These are phyloP conservation scores for Fusarium sp. DNA, from an alignment of 2,329 filamentous ascomycete genomes.

Conservation along the genomic window DNA sequence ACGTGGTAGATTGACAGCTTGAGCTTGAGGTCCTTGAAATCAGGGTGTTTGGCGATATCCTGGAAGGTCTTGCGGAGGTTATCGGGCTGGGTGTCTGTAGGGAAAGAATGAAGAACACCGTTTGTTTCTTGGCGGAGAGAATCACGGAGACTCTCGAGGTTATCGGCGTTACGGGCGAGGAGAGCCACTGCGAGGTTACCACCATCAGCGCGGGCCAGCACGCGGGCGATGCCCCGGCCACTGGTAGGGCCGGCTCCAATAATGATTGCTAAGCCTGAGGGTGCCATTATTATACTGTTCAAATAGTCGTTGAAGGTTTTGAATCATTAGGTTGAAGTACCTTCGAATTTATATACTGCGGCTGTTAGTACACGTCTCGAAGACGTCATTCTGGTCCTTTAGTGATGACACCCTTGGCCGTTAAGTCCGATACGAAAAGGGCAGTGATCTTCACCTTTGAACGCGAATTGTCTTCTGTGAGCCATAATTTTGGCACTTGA, in stretches of 20 bases:
- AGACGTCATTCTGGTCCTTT: conserved; percentile 10
- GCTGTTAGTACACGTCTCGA: neutral
- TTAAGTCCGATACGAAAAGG: conserved; percentile 6
- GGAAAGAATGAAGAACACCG: conserved; percentile 37
- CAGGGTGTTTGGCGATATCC: conserved; percentile 61
- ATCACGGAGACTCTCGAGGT: conserved; percentile 49
- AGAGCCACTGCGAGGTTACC: conserved; percentile 42
- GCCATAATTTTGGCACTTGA: neutral
- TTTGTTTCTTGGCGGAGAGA: conserved; percentile 63
- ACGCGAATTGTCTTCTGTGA: neutral
- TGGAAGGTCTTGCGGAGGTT: conserved; percentile 32
- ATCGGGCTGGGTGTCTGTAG: conserved; percentile 26
- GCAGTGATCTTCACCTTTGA: conserved; percentile 4
- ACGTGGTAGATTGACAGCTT: conserved; percentile 67
- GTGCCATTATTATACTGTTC: conserved; percentile 55
- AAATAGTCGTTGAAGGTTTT: neutral
- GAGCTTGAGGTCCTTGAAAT: conserved; percentile 64
- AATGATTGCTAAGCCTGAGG: conserved; percentile 63
- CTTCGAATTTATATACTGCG: neutral
- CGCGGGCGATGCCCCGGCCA: conserved; percentile 68
- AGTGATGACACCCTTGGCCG: conserved; percentile 13
- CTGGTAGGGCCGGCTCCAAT: conserved; percentile 64
- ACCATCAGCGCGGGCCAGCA: conserved; percentile 16
- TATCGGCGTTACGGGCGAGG: conserved; percentile 37
- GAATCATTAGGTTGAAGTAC: neutral